A percentile compares a stretch with the other conserved stretches of the same genome.
These are phyloP conservation scores for Artemisia annua DNA, from an alignment of 129 eudicot genomes.

Conservation along the genomic window DNA sequence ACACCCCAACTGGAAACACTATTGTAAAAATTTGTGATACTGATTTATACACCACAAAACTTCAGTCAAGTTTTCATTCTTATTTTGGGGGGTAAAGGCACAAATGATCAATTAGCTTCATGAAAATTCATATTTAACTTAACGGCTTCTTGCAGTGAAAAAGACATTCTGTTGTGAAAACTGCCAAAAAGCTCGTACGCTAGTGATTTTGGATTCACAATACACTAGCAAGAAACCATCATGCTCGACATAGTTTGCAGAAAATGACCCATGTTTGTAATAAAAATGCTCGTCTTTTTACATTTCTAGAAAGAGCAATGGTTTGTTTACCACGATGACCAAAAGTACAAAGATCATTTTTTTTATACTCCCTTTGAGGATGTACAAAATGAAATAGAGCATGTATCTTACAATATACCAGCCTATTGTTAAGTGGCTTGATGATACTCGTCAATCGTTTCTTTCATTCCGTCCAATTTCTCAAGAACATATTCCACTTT, in stretches of 20 bases:
- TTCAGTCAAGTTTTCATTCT: background rate
- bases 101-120: background rate
- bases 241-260: background rate
- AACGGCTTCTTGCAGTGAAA: background rate
- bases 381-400: background rate
- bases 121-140: background rate
- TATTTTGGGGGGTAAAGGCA: too few species aligned
- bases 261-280: background rate
- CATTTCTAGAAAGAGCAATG: background rate
- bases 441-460: slow-evolving; percentile 54
- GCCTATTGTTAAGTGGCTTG: slow-evolving; percentile 35
- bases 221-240: background rate
- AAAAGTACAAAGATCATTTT: background rate
- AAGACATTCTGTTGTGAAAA: background rate
- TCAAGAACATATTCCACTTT: slow-evolving; percentile 64
- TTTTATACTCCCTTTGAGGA: background rate
- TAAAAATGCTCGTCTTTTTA: background rate
- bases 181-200: background rate
- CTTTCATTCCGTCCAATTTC: slow-evolving; percentile 68
- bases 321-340: background rate
- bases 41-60: too few species aligned
- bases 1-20: too few species aligned
- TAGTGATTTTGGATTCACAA: background rate
- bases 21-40: background rate
- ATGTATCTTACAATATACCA: background rate